Evolutionary conservation across 202 grass and related monocot species (phyloP).

Genomic region (Hordeum pubiflorum): DNA sequence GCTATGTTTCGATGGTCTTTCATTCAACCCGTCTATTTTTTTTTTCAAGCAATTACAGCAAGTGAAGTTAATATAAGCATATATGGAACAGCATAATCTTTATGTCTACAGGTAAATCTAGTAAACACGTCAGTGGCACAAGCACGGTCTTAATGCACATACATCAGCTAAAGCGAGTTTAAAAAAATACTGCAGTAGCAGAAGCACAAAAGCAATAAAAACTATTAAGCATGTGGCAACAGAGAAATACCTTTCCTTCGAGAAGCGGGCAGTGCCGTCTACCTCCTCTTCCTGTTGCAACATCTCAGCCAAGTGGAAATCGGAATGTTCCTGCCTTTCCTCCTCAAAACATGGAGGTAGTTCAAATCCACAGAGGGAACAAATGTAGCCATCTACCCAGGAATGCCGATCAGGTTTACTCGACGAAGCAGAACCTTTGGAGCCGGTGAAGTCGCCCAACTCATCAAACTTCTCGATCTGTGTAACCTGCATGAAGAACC

Average conservation of each 20-base stretch:
- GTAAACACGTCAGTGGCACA: too few relatives aligned
- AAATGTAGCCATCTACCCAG: slow-evolving; percentile 79
- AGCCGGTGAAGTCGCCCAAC: not conserved
- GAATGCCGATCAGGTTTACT: slow-evolving; percentile 21
- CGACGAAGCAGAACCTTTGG: slow-evolving; percentile 13
- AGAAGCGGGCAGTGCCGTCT: slow-evolving; percentile 8
- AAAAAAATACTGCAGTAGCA: not conserved
- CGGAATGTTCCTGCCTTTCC: slow-evolving; percentile 84
- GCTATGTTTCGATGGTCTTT: not conserved
- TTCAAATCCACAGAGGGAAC: slow-evolving; percentile 75
- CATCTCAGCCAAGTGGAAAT: slow-evolving; percentile 71
- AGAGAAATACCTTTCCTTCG: slow-evolving; percentile 33
- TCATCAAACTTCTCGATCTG: not conserved
- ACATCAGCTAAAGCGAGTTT: too few relatives aligned
- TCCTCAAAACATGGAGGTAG: slow-evolving; percentile 66
- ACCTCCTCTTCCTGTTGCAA: slow-evolving; percentile 68
- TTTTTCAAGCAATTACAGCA: not conserved
- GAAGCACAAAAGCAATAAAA: not conserved
- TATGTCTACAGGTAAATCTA: too few relatives aligned
- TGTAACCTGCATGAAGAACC: slow-evolving; percentile 15
- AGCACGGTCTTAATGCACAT: too few relatives aligned
- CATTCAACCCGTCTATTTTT: not conserved
- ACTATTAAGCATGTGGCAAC: not conserved
- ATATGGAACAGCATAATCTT: not conserved
- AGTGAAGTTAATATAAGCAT: not conserved